Evolutionary conservation across 352 stramenopile genomes (phyloP).

Genomic region (Globisporangium cederbergense): DNA sequence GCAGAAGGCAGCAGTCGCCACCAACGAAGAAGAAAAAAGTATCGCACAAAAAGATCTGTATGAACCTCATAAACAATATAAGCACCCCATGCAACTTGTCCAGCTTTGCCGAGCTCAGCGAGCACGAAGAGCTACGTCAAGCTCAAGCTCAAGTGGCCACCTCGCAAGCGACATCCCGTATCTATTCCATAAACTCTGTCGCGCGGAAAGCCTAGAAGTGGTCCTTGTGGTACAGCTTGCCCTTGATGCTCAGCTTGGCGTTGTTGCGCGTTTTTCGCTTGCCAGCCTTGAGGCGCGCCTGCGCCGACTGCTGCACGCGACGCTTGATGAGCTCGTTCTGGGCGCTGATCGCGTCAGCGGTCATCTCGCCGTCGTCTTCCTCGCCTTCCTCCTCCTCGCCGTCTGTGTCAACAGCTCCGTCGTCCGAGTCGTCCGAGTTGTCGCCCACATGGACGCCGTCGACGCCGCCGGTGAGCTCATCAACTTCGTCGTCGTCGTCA

Average conservation of each 20-base stretch:
- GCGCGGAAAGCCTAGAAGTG: conserved; percentile 44
- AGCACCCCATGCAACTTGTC: conserved; percentile 25
- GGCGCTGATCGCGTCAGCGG: conserved; percentile 34
- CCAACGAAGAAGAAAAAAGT: background rate
- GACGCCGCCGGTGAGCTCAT: conserved; percentile 34
- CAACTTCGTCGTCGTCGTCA: conserved; percentile 33
- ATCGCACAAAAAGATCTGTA: conserved; percentile 15
- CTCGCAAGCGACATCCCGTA: background rate
- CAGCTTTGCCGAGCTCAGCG: background rate
- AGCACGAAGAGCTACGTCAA: background rate
- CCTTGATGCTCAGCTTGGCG: conserved; percentile 86
- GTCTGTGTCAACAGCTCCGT: conserved; percentile 13
- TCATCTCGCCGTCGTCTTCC: conserved; percentile 15
- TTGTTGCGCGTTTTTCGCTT: conserved; percentile 72
- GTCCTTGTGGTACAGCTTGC: conserved; percentile 79
- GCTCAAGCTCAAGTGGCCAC: background rate
- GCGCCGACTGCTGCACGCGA: conserved; percentile 69
- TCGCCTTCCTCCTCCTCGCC: conserved; percentile 15
- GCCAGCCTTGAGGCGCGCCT: conserved; percentile 47
- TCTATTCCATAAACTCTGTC: background rate
- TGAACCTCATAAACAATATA: conserved; percentile 36
- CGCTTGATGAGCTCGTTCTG: conserved; percentile 81
- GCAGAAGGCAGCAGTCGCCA: background rate
- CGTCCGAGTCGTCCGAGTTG: conserved; percentile 22
- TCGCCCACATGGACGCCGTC: conserved; percentile 30